Conservation (phyloP, 345 rosid species). For the Ceriops zippeliana region DNA sequence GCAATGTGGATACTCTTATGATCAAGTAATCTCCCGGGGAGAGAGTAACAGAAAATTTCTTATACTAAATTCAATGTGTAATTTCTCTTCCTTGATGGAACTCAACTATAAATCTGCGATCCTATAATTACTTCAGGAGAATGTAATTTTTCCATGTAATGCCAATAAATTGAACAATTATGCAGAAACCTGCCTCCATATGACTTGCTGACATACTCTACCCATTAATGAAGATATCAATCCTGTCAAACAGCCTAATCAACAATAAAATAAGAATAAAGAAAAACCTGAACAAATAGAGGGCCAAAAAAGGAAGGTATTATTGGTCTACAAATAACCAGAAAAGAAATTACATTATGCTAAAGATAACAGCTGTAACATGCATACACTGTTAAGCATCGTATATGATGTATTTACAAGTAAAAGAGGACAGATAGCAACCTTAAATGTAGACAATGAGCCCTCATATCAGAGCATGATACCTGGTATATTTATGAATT, state of each 20-base stretch:
- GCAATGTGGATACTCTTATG: no score
- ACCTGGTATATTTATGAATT: background rate
- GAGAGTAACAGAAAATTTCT: no score
- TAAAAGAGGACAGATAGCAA: background rate
- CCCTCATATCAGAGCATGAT: no score
- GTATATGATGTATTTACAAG: no score
- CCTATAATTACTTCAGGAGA: no score
- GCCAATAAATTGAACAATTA: background rate
- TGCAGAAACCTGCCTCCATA: constrained; percentile 69
- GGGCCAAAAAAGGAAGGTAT: background rate
- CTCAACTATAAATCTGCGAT: no score
- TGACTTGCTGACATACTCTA: constrained; percentile 56
- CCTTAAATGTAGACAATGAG: background rate
- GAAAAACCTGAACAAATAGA: constrained; percentile 39
- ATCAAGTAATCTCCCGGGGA: no score
- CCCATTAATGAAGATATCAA: constrained; percentile 70
- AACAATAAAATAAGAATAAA: constrained; percentile 44
- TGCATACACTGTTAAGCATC: background rate
- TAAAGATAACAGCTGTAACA: background rate
- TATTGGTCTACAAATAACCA: background rate
- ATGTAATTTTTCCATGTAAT: background rate
- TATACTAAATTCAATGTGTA: no score
- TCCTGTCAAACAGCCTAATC: constrained; percentile 72
- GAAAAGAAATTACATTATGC: background rate
- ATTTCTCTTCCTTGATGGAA: no score